Evolutionary conservation across 192 early-diverging fungal species (phyloP).

Genomic region (Coemansia erecta): DNA sequence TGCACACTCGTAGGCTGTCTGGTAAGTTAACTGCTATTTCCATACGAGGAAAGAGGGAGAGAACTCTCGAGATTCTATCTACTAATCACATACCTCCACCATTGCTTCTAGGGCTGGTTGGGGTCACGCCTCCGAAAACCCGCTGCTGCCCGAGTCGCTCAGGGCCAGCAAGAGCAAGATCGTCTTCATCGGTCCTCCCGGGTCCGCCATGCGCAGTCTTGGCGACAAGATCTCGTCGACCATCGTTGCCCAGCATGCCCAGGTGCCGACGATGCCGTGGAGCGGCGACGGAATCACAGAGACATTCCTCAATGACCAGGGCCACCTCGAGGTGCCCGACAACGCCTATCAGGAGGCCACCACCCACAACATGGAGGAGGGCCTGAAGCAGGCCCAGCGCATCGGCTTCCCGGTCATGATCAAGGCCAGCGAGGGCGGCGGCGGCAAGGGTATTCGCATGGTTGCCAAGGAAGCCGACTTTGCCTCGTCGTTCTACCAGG

Average conservation of each 20-base stretch:
- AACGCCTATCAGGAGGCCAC: constrained; percentile 79
- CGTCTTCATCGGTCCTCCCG: constrained; percentile 96
- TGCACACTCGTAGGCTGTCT: constrained; percentile 21
- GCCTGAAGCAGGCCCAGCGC: constrained; percentile 75
- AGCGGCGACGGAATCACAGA: constrained; percentile 82
- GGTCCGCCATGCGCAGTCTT: constrained; percentile 95
- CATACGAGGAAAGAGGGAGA: not conserved
- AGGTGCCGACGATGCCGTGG: constrained; percentile 97
- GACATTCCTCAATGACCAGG: constrained; percentile 64
- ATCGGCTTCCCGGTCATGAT: constrained; percentile 99
- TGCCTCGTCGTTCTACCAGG: constrained; percentile 77
- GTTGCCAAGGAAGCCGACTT: constrained; percentile 77
- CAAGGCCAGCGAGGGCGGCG: constrained; percentile 98
- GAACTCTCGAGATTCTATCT: not conserved
- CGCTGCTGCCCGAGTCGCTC: constrained; percentile 89
- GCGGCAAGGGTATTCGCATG: constrained; percentile 98
- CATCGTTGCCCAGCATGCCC: constrained; percentile 95
- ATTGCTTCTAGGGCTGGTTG: constrained; percentile 94
- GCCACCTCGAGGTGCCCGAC: constrained; percentile 79
- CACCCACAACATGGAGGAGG: constrained; percentile 82
- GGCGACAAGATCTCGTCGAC: constrained; percentile 99
- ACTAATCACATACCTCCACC: not conserved
- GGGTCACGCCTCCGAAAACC: constrained; percentile 99
- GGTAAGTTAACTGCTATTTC: constrained; percentile 16
- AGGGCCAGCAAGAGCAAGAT: constrained; percentile 74